phyloP scores from a whole-genome alignment of 257 asterid genomes.

The Solanum habrochaites region DNA sequence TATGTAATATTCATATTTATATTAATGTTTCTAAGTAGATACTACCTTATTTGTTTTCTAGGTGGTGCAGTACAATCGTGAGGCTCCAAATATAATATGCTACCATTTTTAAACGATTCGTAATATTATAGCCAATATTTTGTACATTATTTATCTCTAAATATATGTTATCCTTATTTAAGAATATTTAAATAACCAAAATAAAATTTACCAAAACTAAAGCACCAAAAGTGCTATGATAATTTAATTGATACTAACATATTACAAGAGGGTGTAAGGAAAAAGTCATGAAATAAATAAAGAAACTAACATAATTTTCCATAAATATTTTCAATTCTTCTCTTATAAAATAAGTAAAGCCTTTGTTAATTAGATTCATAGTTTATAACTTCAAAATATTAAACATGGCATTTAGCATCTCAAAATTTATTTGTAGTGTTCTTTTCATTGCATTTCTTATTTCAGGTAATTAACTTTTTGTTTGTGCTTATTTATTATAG shows the following conservation, averaged over 20 bases:
- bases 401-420: background rate
- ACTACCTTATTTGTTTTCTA: too few species aligned
- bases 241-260: background rate
- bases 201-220: too few species aligned
- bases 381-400: background rate
- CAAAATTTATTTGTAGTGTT: background rate
- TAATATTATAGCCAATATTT: background rate
- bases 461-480: background rate
- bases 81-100: background rate
- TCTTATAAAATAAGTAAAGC: background rate
- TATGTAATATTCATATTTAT: background rate
- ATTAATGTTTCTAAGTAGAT: background rate
- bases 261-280: background rate
- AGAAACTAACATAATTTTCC: background rate
- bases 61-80: too few species aligned
- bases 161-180: background rate
- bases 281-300: background rate
- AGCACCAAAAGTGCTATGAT: background rate
- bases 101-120: background rate
- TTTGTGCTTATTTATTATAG: background rate
- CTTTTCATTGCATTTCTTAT: background rate
- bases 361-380: background rate
- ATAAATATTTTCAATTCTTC: background rate
- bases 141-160: background rate
- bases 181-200: background rate